These are phyloP conservation scores for Geotrichum candidum DNA, from an alignment of 1,139 yeast genomes.

Conservation along the genomic window DNA sequence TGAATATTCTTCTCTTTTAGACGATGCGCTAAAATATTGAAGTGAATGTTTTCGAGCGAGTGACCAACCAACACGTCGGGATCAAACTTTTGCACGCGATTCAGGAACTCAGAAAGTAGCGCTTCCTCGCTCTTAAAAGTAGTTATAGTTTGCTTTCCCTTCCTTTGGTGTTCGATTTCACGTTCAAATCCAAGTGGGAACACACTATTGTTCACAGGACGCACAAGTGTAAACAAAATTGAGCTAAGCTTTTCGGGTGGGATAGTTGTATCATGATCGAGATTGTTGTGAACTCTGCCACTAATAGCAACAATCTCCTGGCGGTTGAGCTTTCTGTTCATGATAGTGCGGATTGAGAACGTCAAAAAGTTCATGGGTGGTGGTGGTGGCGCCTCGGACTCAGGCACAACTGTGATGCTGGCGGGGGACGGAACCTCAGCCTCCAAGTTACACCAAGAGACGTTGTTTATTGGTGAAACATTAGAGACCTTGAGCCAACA, in stretches of 20 bases:
- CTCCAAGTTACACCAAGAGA: constrained; percentile 80
- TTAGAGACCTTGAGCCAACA: constrained; percentile 82
- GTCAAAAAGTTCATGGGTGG: constrained; percentile 72
- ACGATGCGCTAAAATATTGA: constrained; percentile 78
- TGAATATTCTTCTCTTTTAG: constrained; percentile 66
- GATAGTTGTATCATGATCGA: constrained; percentile 56
- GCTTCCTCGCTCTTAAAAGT: constrained; percentile 59
- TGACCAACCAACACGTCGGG: constrained; percentile 93
- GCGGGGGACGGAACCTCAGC: constrained; percentile 51
- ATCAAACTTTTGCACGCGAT: constrained; percentile 63
- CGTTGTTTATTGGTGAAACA: constrained; percentile 52
- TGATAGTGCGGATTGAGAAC: constrained; percentile 69
- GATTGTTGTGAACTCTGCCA: constrained; percentile 48
- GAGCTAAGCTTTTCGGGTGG: constrained; percentile 33
- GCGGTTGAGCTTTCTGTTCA: constrained; percentile 63
- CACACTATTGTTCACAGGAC: constrained; percentile 52
- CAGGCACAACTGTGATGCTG: constrained; percentile 47
- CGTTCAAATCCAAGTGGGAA: constrained; percentile 71
- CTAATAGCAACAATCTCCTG: constrained; percentile 88
- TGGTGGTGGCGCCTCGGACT: constrained; percentile 39
- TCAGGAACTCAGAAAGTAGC: constrained; percentile 59
- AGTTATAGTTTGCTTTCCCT: constrained; percentile 19
- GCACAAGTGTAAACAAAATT: constrained; percentile 52
- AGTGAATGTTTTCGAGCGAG: constrained; percentile 66
- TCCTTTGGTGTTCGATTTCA: constrained; percentile 26